These are phyloP conservation scores for Panaeolus cyanescens DNA, from an alignment of 768 basidiomycete species.

Conservation along the genomic window DNA sequence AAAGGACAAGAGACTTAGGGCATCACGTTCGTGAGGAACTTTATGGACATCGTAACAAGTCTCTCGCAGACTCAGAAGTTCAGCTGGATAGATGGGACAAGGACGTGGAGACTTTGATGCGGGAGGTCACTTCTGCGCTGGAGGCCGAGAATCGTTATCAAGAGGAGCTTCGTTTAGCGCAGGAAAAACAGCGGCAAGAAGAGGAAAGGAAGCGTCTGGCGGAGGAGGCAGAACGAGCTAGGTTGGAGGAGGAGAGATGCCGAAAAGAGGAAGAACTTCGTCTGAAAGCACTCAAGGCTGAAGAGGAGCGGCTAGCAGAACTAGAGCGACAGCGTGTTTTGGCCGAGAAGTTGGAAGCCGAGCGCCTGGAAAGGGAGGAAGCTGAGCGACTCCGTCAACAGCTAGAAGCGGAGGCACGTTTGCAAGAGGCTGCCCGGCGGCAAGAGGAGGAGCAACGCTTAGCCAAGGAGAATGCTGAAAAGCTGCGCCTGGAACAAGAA, in stretches of 20 bases:
- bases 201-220: conserved; percentile 37
- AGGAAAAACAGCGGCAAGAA: conserved; percentile 33
- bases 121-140: conserved; percentile 41
- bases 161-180: conserved; percentile 35
- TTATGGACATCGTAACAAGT: conserved; percentile 47
- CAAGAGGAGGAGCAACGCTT: conserved; percentile 22
- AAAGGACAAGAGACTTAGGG: conserved; percentile 43
- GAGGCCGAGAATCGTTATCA: conserved; percentile 42
- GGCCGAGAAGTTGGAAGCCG: conserved; percentile 27
- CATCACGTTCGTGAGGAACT: conserved; percentile 47
- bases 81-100: conserved; percentile 52
- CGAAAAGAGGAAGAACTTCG: conserved; percentile 27
- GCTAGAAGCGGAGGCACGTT: conserved; percentile 21
- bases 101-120: conserved; percentile 39
- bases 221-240: conserved; percentile 36
- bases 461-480: conserved; percentile 34
- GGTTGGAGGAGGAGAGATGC: conserved; percentile 31
- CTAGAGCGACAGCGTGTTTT: conserved; percentile 25
- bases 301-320: conserved; percentile 29
- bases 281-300: conserved; percentile 28
- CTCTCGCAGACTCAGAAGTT: conserved; percentile 52
- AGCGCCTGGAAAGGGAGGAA: conserved; percentile 27
- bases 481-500: conserved; percentile 31
- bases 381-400: conserved; percentile 19
- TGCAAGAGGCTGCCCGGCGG: conserved; percentile 15